These are phyloP conservation scores for Calonectria crousiana DNA, from an alignment of 2,329 filamentous ascomycete species.

Conservation along the genomic window DNA sequence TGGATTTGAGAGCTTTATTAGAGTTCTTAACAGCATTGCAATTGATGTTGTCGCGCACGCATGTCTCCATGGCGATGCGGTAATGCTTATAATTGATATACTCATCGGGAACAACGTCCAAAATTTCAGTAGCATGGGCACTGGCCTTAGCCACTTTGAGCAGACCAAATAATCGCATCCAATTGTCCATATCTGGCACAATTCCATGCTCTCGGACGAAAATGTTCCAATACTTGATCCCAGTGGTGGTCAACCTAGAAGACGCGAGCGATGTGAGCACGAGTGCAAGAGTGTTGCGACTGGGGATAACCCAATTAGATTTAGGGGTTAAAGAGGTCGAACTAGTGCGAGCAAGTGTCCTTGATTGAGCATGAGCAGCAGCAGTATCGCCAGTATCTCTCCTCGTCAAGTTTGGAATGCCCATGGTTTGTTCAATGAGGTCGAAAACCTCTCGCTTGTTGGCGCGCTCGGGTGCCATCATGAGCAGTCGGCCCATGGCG, in stretches of 20 bases:
- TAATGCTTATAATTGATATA: conserved; percentile 68
- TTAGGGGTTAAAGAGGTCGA: conserved; percentile 22
- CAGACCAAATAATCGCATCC: conserved; percentile 75
- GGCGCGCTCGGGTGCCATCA: conserved; percentile 67
- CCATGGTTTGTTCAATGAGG: conserved; percentile 86
- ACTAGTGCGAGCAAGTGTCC: conserved; percentile 13
- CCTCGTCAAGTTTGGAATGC: conserved; percentile 70
- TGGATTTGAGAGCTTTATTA: conserved; percentile 72
- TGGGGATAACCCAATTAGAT: conserved; percentile 57
- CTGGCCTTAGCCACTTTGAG: conserved; percentile 77
- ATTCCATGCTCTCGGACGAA: conserved; percentile 74
- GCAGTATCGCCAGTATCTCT: conserved; percentile 17
- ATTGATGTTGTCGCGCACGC: conserved; percentile 82
- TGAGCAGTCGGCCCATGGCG: conserved; percentile 83
- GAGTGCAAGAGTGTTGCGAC: conserved; percentile 74
- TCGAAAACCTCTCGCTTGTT: conserved; percentile 80
- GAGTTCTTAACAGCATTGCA: conserved; percentile 75
- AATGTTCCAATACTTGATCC: conserved; percentile 82
- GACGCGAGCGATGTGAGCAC: conserved; percentile 74
- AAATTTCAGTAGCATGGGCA: conserved; percentile 67
- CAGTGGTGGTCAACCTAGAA: conserved; percentile 71
- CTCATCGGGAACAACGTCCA: conserved; percentile 65
- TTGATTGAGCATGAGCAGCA: conserved; percentile 19
- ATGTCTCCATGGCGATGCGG: conserved; percentile 79
- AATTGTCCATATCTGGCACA: conserved; percentile 78